Conservation (phyloP, 345 rosid species). For the Draba incana region DNA sequence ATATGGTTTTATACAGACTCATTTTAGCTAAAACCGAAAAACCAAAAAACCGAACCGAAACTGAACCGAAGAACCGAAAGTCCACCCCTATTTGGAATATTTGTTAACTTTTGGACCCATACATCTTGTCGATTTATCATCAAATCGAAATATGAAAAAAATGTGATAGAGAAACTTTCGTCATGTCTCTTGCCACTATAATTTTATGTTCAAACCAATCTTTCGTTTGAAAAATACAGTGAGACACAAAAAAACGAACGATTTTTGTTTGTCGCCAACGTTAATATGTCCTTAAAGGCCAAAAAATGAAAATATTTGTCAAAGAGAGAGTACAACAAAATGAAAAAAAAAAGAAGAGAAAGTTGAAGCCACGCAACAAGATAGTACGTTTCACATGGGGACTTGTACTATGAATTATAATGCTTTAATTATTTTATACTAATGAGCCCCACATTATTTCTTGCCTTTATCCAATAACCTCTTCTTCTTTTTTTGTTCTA, state of each 20-base stretch:
- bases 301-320: conserved; percentile 12
- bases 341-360: neutral
- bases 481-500: conserved; percentile 1
- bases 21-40: too few relatives aligned
- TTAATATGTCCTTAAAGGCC: neutral
- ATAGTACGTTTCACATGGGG: conserved; percentile 35
- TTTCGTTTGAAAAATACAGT: neutral
- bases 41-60: too few relatives aligned
- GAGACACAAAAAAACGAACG: too few relatives aligned
- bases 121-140: too few relatives aligned
- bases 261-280: conserved; percentile 6
- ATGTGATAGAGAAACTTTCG: neutral
- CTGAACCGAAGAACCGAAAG: too few relatives aligned
- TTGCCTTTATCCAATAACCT: conserved; percentile 26
- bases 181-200: neutral
- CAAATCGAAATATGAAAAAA: too few relatives aligned
- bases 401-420: conserved; percentile 21
- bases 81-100: neutral
- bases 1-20: too few relatives aligned
- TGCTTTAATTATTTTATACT: conserved; percentile 24
- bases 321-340: conserved; percentile 2
- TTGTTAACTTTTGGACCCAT: neutral
- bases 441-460: conserved; percentile 30
- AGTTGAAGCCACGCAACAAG: conserved; percentile 10
- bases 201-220: neutral